These are phyloP conservation scores for Endocladia muricata DNA, from an alignment of 31 red algal species.

Conservation along the genomic window DNA sequence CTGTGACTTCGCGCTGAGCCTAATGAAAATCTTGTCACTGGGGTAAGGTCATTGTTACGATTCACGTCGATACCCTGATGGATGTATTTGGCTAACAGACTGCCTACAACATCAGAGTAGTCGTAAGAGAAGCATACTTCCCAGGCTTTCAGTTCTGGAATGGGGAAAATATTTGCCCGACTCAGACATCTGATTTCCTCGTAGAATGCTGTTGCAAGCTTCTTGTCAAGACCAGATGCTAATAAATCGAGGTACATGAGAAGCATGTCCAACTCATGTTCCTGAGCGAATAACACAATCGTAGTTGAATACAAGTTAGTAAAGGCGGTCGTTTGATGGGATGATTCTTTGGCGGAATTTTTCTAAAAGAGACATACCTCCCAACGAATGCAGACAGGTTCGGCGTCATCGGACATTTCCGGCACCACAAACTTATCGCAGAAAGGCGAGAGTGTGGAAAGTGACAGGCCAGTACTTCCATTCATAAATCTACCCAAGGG, in stretches of 20 bases:
- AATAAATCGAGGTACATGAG: conserved; percentile 54
- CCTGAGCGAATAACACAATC: neutral
- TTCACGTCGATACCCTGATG: conserved; percentile 15
- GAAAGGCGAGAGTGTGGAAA: conserved; percentile 35
- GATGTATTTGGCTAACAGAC: conserved; percentile 44
- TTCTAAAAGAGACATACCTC: conserved; percentile 20
- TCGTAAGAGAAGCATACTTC: conserved; percentile 64
- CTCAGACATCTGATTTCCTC: conserved; percentile 46
- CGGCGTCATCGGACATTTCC: neutral
- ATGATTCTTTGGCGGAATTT: neutral
- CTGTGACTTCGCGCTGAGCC: neutral
- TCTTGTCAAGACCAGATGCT: conserved; percentile 22
- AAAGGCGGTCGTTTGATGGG: neutral
- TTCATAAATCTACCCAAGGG: no score
- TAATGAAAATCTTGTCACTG: no score
- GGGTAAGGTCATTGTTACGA: conserved; percentile 1
- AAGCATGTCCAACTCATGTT: conserved; percentile 58
- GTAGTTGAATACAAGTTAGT: neutral
- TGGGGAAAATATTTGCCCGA: conserved; percentile 47
- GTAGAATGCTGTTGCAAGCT: conserved; percentile 36
- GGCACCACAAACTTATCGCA: conserved; percentile 30
- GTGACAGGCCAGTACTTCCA: no score
- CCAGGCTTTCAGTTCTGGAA: conserved; percentile 30
- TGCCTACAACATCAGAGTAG: conserved; percentile 46
- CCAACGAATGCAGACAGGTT: conserved; percentile 43